Evolutionary conservation across 83 land plant species (phyloP), one percentile per base, ranked within the genome.

Genomic region (Diphasiastrum complanatum): DNA sequence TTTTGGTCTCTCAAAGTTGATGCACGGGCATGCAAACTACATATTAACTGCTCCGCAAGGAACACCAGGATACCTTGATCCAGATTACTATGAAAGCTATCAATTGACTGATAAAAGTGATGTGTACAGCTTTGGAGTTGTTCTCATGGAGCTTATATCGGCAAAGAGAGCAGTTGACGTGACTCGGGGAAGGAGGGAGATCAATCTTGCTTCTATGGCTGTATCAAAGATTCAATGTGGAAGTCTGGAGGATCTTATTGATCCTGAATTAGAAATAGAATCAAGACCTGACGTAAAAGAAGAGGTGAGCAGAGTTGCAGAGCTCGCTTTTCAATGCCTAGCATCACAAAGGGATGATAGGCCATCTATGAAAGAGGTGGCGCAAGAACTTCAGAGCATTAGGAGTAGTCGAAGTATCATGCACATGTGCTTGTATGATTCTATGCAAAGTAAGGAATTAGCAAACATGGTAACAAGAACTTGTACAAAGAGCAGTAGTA

Each of bases 21-120:
- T 60, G 14, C 31, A 40, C 43, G n/a, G 45, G 36, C 73, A 72
- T 19, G 61, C 48, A 45, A 55, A 73, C 2, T 73, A 72, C 62
- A 67, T 72, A 33, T 67, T 73, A 24, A 72, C 75, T 45, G 62
- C 63, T 46, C 75, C 75, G 47, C 72, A 67, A 33, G 75, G 75
- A 16, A 72, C 75, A 33, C 75, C 72, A 0, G 75, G 75, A 23
- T 72, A 72, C 64, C 72, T 72, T n/a, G 75, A 66, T 47, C 75
- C 75, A 19, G 63, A 67, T n/a, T 72, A 72, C 19, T 66, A 67
- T 38, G 50, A 67, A n/a, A 68, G 52, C 45, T 72, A 58, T 34
- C 72, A 72, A 31, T 49, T 72, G 11, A 52, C 75, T 1, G 72
- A 66, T 27, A 72, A 72, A 65, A 67, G 73, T 37, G 75, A 72